These are phyloP conservation scores for Artemisia argyi DNA, from an alignment of 129 eudicot genomes.

Conservation along the genomic window DNA sequence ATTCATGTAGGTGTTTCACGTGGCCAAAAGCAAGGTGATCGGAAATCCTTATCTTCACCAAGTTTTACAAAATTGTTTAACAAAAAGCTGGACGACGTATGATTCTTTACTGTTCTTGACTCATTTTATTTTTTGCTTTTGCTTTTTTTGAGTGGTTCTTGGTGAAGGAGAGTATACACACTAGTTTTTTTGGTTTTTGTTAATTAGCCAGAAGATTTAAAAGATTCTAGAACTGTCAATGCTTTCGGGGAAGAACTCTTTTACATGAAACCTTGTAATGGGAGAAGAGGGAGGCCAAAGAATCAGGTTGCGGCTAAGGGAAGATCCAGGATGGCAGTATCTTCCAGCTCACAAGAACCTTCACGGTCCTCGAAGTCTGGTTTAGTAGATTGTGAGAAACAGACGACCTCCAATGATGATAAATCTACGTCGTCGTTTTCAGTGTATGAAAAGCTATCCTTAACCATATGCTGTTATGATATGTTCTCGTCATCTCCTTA, in stretches of 20 bases:
- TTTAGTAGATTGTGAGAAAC: slow-evolving; percentile 32
- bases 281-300: slow-evolving; percentile 26
- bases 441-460: slow-evolving; percentile 39
- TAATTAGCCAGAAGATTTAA: slow-evolving; percentile 41
- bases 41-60: slow-evolving; percentile 27
- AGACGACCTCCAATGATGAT: slow-evolving; percentile 28
- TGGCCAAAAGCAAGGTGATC: slow-evolving; percentile 39
- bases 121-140: slow-evolving; percentile 4
- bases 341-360: slow-evolving; percentile 14
- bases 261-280: slow-evolving; percentile 33
- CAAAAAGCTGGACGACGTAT: slow-evolving; percentile 49
- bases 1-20: slow-evolving; percentile 42
- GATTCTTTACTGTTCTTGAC: slow-evolving; percentile 23
- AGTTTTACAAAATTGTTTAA: slow-evolving; percentile 35
- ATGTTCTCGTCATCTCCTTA: slow-evolving; percentile 14
- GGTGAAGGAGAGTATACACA: slow-evolving; percentile 15
- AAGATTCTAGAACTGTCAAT: slow-evolving; percentile 40
- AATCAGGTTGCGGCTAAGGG: slow-evolving; percentile 27
- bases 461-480: slow-evolving; percentile 11
- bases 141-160: slow-evolving; percentile 11
- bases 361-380: slow-evolving; percentile 26
- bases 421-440: slow-evolving; percentile 34
- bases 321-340: slow-evolving; percentile 26
- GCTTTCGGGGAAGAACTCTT: slow-evolving; percentile 43
- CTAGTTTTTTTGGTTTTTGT: slow-evolving; percentile 17